Percentiles rank a stretch among this genome's conserved stretches.
Conservation (phyloP, 1,284 basidiomycete species). For the Sphagnurus paluster region DNA sequence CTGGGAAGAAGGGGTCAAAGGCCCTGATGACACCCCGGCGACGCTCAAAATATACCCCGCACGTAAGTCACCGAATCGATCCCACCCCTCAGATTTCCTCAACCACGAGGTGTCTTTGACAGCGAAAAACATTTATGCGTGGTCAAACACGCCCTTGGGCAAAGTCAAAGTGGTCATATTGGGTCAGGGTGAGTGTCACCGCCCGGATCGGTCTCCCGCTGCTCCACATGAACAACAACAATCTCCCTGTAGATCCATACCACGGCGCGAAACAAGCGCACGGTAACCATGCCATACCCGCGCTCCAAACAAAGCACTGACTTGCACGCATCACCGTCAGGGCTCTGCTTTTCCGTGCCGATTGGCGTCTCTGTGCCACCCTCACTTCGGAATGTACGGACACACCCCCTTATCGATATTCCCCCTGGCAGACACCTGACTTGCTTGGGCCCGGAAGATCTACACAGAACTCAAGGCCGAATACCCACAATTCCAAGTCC, state of each 20-base stretch:
- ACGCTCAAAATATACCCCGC: conserved; percentile 60
- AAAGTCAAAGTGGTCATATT: conserved; percentile 80
- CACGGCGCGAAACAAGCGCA: conserved; percentile 70
- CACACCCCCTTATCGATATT: conserved; percentile 3
- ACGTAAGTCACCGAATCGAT: conserved; percentile 43
- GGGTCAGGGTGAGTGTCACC: conserved; percentile 50
- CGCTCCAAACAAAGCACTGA: conserved; percentile 10
- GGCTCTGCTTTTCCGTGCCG: conserved; percentile 86
- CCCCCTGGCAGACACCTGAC: conserved; percentile 4
- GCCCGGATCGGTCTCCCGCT: conserved; percentile 8
- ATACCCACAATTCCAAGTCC: conserved; percentile 78
- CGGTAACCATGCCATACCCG: conserved; percentile 42
- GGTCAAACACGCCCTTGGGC: conserved; percentile 79
- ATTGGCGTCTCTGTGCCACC: conserved; percentile 74
- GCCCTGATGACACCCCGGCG: conserved; percentile 45
- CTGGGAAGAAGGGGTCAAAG: conserved; percentile 65
- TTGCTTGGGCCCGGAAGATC: conserved; percentile 51
- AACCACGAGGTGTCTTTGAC: conserved; percentile 10
- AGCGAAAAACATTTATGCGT: conserved; percentile 79
- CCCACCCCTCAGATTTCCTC: conserved; percentile 6
- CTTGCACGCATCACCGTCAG: conserved; percentile 39
- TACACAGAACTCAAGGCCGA: conserved; percentile 86
- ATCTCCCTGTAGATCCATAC: conserved; percentile 63
- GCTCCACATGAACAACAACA: conserved; percentile 13
- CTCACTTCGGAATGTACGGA: conserved; percentile 73